Base-by-base conservation (phyloP, 2,329 filamentous ascomycete genomes). In the Teratosphaeria pseudoeucalypti region DNA sequence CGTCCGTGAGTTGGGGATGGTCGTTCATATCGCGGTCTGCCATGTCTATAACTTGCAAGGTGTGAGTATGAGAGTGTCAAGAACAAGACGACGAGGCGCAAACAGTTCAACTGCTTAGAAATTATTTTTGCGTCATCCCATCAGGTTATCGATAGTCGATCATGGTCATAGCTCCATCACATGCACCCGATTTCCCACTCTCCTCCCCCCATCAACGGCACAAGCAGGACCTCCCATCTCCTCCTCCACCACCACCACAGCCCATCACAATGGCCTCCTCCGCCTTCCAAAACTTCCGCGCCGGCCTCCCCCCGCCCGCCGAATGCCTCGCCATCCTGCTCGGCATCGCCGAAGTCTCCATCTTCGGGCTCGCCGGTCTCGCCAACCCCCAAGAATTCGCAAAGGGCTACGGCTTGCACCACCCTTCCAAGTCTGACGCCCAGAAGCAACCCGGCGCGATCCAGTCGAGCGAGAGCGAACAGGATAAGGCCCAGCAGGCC, bases 321-420 rank as follows among this genome's bases (percentile, higher is more conserved):
- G 70, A 72, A 66, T 68, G 66, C 65, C 67, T 72, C 60, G 70
- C 70, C 23, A 70, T 72, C 64, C 69, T 71, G 55, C 57, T 72
- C 54, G 71, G 70, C 64, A 62, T 61, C 58, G 66, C 67, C 37
- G 69, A 72, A 65, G 56, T 70, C 57, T 64, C 67, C 61, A 57
- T 70, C 62, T 71, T 70, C 63, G 69, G 72, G 60, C 65, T 73
- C 57, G 70, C 63, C 57, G 72, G 71, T 58, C 62, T 72, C 60
- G 68, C 68, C 37, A 70, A 71, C 64, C 67, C 68, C 32, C 53
- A 63, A 34, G 67, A 68, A 55, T 73, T 70, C 65, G 61, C 65
- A 56, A 66, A 66, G 58, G 68, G 68, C 62, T 73, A 70, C 65
- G 70, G 72, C n/a, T 63, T 73, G 32, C 69, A 66, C 32, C 60